Conservation (phyloP, 768 basidiomycete genomes). For the Galerina marginata region DNA sequence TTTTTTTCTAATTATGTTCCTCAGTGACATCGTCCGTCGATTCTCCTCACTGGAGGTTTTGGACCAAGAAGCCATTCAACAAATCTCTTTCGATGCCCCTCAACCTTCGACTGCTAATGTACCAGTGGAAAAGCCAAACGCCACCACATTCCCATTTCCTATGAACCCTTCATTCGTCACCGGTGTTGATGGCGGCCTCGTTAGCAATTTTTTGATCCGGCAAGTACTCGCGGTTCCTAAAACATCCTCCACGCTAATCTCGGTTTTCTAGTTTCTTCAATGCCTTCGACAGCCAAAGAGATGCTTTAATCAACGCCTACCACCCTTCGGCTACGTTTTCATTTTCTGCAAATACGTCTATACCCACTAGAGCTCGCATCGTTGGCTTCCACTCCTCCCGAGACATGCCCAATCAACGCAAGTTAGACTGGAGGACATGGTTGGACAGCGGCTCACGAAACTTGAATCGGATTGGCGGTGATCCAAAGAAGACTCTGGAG, state of each 20-base stretch:
- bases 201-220: slow-evolving; percentile 81
- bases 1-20: background rate
- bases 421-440: slow-evolving; percentile 82
- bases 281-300: slow-evolving; percentile 79
- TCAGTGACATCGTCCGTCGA: slow-evolving; percentile 78
- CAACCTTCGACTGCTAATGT: slow-evolving; percentile 52
- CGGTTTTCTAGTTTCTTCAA: slow-evolving; percentile 72
- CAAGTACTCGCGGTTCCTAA: slow-evolving; percentile 40
- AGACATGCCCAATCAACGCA: slow-evolving; percentile 82
- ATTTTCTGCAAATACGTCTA: slow-evolving; percentile 82
- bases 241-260: slow-evolving; percentile 12
- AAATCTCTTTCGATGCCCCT: slow-evolving; percentile 82
- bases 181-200: slow-evolving; percentile 69
- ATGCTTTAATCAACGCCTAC: slow-evolving; percentile 73
- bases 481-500: slow-evolving; percentile 63
- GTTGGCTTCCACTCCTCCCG: slow-evolving; percentile 67
- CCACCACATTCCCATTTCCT: slow-evolving; percentile 79
- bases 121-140: slow-evolving; percentile 48
- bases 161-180: slow-evolving; percentile 78
- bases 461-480: slow-evolving; percentile 65
- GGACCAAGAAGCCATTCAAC: slow-evolving; percentile 79
- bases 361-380: slow-evolving; percentile 78
- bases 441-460: slow-evolving; percentile 76
- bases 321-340: slow-evolving; percentile 91
- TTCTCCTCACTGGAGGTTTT: slow-evolving; percentile 85